A percentile compares a stretch with the other conserved stretches of the same genome.
These are phyloP conservation scores for Coemansia sp. DNA, from an alignment of 192 early-diverging fungal genomes.

Conservation along the genomic window DNA sequence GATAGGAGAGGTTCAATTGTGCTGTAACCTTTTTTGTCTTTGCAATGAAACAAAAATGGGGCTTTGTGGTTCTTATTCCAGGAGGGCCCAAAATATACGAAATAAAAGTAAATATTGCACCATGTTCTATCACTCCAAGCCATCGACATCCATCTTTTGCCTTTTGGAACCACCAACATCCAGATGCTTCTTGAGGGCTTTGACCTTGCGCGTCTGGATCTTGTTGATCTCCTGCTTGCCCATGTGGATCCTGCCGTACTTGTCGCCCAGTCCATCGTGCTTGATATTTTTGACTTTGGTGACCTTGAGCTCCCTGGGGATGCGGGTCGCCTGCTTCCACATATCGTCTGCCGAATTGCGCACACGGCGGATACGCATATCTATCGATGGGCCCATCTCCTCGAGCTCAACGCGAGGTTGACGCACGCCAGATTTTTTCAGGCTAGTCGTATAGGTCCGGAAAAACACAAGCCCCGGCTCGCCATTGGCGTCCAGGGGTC, in stretches of 20 bases:
- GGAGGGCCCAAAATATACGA: not conserved
- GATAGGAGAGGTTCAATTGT: not conserved
- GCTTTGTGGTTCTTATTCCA: not conserved
- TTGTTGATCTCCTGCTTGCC: slow-evolving; percentile 86
- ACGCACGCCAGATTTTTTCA: slow-evolving; percentile 87
- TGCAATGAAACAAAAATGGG: too few species aligned
- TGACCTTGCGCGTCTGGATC: slow-evolving; percentile 98
- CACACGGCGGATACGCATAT: slow-evolving; percentile 76
- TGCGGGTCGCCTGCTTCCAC: slow-evolving; percentile 76
- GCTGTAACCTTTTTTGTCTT: not conserved
- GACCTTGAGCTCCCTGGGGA: slow-evolving; percentile 80
- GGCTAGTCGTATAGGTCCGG: slow-evolving; percentile 73
- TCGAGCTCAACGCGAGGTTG: slow-evolving; percentile 87
- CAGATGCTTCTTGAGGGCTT: slow-evolving; percentile 79
- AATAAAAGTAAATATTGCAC: not conserved
- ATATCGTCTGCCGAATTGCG: slow-evolving; percentile 73
- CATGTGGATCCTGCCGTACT: slow-evolving; percentile 88
- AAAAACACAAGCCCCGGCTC: slow-evolving; percentile 72
- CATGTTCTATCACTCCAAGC: slow-evolving; percentile 6
- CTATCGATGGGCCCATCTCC: slow-evolving; percentile 91
- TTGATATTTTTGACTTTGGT: slow-evolving; percentile 90
- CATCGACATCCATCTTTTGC: slow-evolving; percentile 25
- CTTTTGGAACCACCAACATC: slow-evolving; percentile 31
- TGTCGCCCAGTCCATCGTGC: slow-evolving; percentile 87
- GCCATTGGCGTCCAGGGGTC: slow-evolving; percentile 59